phyloP scores from a whole-genome alignment of 768 basidiomycete genomes.

The Collybia sp. region DNA sequence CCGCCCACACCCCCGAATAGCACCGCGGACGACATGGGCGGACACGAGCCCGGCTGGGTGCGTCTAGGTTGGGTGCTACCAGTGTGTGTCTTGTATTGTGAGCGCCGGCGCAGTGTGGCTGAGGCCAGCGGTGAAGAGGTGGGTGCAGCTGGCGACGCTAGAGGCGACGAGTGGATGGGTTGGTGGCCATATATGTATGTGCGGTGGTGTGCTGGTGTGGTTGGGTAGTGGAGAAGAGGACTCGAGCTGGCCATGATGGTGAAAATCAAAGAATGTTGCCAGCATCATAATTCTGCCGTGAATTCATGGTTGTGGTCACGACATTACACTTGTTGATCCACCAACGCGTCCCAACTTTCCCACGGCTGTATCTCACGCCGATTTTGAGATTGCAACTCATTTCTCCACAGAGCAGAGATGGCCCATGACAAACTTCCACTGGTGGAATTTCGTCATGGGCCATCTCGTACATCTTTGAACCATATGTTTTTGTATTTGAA shows the following conservation, averaged over 20 bases:
- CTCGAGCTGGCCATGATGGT: constrained; percentile 13
- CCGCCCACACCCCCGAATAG: constrained; percentile 18
- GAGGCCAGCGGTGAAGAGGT: constrained; percentile 41
- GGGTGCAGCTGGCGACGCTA: constrained; percentile 35
- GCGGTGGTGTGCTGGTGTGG: constrained; percentile 28
- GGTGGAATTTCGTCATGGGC: no score
- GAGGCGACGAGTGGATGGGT: constrained; percentile 47
- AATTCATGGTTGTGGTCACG: no score
- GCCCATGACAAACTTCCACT: no score
- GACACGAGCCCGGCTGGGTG: constrained; percentile 20
- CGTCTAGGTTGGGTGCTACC: constrained; percentile 14
- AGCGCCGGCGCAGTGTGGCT: constrained; percentile 43
- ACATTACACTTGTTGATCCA: no score
- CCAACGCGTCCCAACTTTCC: no score
- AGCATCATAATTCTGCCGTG: no score
- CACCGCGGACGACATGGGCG: constrained; percentile 7
- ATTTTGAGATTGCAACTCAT: no score
- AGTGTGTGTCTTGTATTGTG: constrained; percentile 46
- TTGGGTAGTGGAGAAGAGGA: constrained; percentile 21
- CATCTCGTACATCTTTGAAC: no score
- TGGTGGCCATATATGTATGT: constrained; percentile 21
- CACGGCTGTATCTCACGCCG: no score
- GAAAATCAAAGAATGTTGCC: no score
- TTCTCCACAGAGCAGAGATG: no score
- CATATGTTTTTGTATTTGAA: no score